Evolutionary conservation across 305 asterid genomes (phyloP), one percentile per base, ranked within the genome.

Genomic region (Fraxinus sp.): DNA sequence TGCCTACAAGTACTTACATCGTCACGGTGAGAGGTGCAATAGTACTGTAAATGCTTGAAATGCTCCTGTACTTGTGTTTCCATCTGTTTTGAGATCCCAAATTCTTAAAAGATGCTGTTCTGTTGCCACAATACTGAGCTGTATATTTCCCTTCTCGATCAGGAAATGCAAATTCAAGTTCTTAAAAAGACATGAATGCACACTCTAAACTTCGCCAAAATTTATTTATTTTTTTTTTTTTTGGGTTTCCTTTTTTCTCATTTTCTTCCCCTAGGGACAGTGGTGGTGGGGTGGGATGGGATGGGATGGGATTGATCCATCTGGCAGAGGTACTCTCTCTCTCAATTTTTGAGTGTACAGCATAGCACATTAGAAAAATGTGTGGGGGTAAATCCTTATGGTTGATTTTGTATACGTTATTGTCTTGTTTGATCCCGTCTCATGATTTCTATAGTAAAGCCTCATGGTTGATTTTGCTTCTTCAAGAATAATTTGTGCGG

Each of bases 1-100:
- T 66, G 74, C 74, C 74, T 66, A 26, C 46, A 70, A 39, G 49
- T 16, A 6, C 66, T 70, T 79, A 37, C 62, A 79, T 79, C 66
- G 62, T 39, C 16, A 62, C 18, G 22, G 46, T 24, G 82, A 68
- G 36, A 39, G 68, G 68, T 26, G 52, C 39, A n/a, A 24, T 13
- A 7, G 71, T 66, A 52, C 82, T 26, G 20, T 39, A 7, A 39
- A 24, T 13, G 78, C 52, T 80, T 76, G 62, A 33, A 28, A 13
- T 32, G 36, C 32, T 33, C 22, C n/a, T n/a, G 4, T 70, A 24
- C 44, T 71, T 44, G 24, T 30, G 37, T 44, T 46, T 79, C 26
- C 16, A 28, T 9, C 83, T 44, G 55, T 44, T 28, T 20, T 68
- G 36, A 79, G 46, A 37, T 74, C 76, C 24, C 33, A 22, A 81